These are phyloP conservation scores for Auricularia cornea DNA, from an alignment of 768 basidiomycete species.

Conservation along the genomic window DNA sequence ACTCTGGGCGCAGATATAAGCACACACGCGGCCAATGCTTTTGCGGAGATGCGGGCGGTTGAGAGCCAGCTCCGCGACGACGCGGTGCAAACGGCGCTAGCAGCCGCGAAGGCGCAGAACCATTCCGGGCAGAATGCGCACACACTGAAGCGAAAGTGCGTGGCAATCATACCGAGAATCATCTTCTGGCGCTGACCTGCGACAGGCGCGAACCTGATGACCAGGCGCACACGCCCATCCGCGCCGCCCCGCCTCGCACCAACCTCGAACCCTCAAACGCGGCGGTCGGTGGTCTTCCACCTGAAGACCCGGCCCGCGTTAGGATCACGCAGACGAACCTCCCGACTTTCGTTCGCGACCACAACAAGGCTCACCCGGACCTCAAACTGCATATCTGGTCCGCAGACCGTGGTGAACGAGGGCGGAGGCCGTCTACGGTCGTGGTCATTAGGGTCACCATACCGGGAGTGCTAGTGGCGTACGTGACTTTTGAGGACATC, in stretches of 20 bases:
- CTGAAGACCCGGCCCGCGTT: not conserved
- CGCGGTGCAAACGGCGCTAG: not conserved
- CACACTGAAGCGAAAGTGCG: not conserved
- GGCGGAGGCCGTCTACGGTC: slow-evolving; percentile 13
- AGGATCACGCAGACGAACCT: not conserved
- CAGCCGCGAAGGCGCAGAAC: not conserved
- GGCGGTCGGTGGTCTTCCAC: not conserved
- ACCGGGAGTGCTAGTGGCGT: slow-evolving; percentile 58
- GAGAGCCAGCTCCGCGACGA: not conserved
- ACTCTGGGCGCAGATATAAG: not conserved
- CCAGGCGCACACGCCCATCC: not conserved
- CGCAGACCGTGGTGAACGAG: slow-evolving; percentile 16
- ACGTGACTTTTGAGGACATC: slow-evolving; percentile 40
- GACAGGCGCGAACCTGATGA: not conserved
- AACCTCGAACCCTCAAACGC: not conserved
- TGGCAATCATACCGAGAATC: not conserved
- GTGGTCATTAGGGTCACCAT: slow-evolving; percentile 51
- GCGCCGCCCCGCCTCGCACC: not conserved
- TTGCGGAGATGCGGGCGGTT: not conserved
- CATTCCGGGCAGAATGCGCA: not conserved
- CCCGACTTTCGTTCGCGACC: not conserved
- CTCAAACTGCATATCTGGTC: slow-evolving; percentile 52
- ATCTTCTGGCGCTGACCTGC: too few relatives aligned
- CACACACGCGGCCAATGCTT: not conserved
- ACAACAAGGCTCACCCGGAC: slow-evolving; percentile 5